phyloP scores from a whole-genome alignment of 768 basidiomycete genomes.

The Russula earlei region DNA sequence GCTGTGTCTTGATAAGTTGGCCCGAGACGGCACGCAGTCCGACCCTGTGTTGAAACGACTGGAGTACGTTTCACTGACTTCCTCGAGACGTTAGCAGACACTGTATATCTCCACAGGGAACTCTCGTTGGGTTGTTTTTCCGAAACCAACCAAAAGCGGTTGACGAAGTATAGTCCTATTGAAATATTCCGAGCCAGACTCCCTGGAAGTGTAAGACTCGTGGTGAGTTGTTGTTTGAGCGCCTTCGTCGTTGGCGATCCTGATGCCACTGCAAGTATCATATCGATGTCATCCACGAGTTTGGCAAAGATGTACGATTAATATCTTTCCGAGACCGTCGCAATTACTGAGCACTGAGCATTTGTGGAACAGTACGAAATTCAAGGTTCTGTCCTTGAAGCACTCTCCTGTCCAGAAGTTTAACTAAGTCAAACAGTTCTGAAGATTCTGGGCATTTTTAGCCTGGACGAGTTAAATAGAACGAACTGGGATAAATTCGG shows the following conservation, averaged over 20 bases:
- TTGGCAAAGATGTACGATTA: slow-evolving; percentile 7
- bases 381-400: slow-evolving; percentile 4
- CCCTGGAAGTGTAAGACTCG: slow-evolving; percentile 9
- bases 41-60: not conserved
- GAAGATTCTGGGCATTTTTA: slow-evolving; percentile 2
- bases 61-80: not conserved
- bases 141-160: slow-evolving; percentile 6
- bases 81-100: not conserved
- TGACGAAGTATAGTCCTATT: slow-evolving; percentile 11
- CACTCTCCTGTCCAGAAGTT: not conserved
- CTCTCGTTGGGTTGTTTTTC: slow-evolving; percentile 15
- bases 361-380: not conserved
- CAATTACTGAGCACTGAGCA: not conserved
- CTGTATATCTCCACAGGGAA: not conserved
- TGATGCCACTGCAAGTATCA: slow-evolving; percentile 11
- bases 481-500: slow-evolving; percentile 7
- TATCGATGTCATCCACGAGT: slow-evolving; percentile 11
- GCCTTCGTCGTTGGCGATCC: not conserved
- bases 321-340: not conserved
- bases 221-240: not conserved
- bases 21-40: not conserved
- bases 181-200: slow-evolving; percentile 16
- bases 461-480: slow-evolving; percentile 7
- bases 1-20: not conserved
- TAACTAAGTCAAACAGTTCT: not conserved